phyloP scores from a whole-genome alignment of 352 stramenopile genomes.

The Nothophytophthora sp. region DNA sequence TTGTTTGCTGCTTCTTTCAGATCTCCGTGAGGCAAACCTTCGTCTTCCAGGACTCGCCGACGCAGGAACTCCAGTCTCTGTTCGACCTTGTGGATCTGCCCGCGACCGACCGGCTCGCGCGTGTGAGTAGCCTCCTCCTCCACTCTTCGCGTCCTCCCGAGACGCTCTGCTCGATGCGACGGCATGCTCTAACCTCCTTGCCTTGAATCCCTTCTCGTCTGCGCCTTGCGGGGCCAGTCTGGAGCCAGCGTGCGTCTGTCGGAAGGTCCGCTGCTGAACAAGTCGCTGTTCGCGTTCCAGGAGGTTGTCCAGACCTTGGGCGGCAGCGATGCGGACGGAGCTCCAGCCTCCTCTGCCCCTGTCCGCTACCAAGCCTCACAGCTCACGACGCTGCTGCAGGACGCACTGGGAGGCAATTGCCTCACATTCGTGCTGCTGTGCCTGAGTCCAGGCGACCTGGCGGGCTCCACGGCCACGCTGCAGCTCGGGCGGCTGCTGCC shows the following conservation, averaged over 20 bases:
- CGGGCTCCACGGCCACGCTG: constrained; percentile 39
- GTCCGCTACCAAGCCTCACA: constrained; percentile 21
- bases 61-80: constrained; percentile 43
- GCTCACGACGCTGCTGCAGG: constrained; percentile 46
- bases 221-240: constrained; percentile 11
- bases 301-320: constrained; percentile 33
- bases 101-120: constrained; percentile 45
- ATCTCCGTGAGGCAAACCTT: constrained; percentile 50
- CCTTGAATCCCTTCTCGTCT: background rate
- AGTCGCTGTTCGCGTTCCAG: constrained; percentile 46
- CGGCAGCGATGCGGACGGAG: constrained; percentile 1
- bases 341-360: background rate
- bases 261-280: constrained; percentile 58
- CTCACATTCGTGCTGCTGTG: constrained; percentile 48
- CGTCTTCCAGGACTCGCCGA: constrained; percentile 25
- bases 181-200: too few species aligned
- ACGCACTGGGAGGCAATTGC: constrained; percentile 55
- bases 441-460: constrained; percentile 36
- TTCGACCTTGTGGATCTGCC: constrained; percentile 52
- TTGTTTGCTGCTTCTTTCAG: constrained; percentile 17
- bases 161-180: too few species aligned
- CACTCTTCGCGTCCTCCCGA: background rate
- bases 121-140: constrained; percentile 19
- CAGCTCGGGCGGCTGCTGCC: constrained; percentile 33
- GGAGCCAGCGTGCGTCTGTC: constrained; percentile 34